phyloP scores from a whole-genome alignment of 2,329 filamentous ascomycete species.

The Juglanconis oblonga region DNA sequence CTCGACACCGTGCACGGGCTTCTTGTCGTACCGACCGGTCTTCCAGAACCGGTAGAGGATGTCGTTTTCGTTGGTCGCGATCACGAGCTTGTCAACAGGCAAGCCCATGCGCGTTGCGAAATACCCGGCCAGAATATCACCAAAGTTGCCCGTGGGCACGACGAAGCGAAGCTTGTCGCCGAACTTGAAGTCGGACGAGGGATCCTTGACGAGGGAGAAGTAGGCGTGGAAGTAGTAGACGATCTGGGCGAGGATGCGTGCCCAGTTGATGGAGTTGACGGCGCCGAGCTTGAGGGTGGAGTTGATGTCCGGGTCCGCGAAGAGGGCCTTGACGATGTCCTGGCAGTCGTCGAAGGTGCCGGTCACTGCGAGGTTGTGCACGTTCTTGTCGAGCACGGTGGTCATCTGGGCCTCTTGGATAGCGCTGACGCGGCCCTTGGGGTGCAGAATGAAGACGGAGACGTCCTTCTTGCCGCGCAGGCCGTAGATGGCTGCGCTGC shows the following conservation, averaged over 20 bases:
- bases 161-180: constrained; percentile 77
- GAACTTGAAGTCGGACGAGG: constrained; percentile 57
- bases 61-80: constrained; percentile 97
- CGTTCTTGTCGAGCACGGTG: constrained; percentile 83
- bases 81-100: constrained; percentile 81
- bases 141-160: constrained; percentile 94
- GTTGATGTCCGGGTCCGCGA: constrained; percentile 83
- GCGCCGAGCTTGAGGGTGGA: constrained; percentile 78
- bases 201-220: constrained; percentile 66
- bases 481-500: constrained; percentile 93
- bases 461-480: constrained; percentile 95
- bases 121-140: constrained; percentile 89
- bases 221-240: constrained; percentile 97
- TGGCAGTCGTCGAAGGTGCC: constrained; percentile 97
- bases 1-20: constrained; percentile 56
- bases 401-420: constrained; percentile 98
- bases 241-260: constrained; percentile 91
- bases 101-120: constrained; percentile 64
- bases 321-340: constrained; percentile 92
- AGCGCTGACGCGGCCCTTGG: constrained; percentile 84
- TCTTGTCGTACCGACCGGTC: constrained; percentile 85
- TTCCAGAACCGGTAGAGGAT: constrained; percentile 95
- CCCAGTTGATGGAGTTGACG: constrained; percentile 97
- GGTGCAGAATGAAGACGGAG: constrained; percentile 91
- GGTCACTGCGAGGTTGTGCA: constrained; percentile 85